phyloP scores from a whole-genome alignment of 192 early-diverging fungal genomes.

The Chytriomyces sp. region DNA sequence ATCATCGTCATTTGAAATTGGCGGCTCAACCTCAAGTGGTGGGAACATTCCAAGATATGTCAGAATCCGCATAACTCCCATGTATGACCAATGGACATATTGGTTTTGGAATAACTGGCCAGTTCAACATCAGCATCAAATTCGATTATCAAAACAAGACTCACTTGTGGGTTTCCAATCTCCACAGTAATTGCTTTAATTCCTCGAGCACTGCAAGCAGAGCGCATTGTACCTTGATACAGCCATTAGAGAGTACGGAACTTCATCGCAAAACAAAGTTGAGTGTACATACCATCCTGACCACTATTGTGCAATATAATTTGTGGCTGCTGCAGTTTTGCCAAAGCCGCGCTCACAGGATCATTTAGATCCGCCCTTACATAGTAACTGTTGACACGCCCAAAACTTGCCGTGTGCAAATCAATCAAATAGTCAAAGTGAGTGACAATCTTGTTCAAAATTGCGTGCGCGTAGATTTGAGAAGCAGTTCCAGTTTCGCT shows the following conservation, averaged over 20 bases:
- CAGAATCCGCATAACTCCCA: slow-evolving; percentile 71
- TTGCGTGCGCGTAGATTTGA: slow-evolving; percentile 80
- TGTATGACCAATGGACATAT: slow-evolving; percentile 75
- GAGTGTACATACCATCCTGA: slow-evolving; percentile 61
- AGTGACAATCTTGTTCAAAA: slow-evolving; percentile 78
- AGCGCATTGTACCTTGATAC: slow-evolving; percentile 78
- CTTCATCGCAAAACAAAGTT: not conserved
- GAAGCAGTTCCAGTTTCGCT: slow-evolving; percentile 67
- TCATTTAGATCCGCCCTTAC: slow-evolving; percentile 88
- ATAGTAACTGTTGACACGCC: slow-evolving; percentile 86
- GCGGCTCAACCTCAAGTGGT: slow-evolving; percentile 31
- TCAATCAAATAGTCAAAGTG: slow-evolving; percentile 88
- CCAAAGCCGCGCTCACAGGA: slow-evolving; percentile 71
- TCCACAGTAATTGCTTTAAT: slow-evolving; percentile 90
- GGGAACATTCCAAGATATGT: slow-evolving; percentile 67
- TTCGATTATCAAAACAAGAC: not conserved
- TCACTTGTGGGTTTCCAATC: slow-evolving; percentile 81
- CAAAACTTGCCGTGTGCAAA: slow-evolving; percentile 85
- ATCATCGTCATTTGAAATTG: slow-evolving; percentile 16
- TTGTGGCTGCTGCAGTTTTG: slow-evolving; percentile 85
- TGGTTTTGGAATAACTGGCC: slow-evolving; percentile 74
- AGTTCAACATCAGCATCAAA: not conserved
- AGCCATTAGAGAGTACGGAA: not conserved
- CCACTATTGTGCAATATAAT: slow-evolving; percentile 66
- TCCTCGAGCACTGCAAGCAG: slow-evolving; percentile 74